A percentile compares a stretch with the other conserved stretches of the same genome.
Conservation (phyloP, 2,329 filamentous ascomycete genomes). For the Podosphaera xanthii region DNA sequence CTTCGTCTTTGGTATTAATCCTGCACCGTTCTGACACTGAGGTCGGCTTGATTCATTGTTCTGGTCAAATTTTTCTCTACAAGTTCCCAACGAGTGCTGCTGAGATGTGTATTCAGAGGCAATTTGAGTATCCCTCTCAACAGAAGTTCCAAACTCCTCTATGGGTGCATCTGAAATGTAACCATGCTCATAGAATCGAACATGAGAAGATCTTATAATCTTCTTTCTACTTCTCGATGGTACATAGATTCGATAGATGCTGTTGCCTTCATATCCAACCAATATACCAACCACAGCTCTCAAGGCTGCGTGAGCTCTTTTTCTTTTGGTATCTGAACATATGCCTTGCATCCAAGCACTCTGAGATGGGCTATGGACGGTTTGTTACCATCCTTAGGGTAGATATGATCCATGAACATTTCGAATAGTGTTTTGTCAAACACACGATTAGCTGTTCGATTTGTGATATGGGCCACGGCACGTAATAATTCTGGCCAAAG, state of each 20-base stretch:
- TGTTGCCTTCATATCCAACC: slow-evolving; percentile 1
- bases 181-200: neutral
- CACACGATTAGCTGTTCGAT: neutral
- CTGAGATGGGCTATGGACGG: neutral
- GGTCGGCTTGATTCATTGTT: neutral
- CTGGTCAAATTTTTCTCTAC: neutral
- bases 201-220: neutral
- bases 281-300: neutral
- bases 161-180: neutral
- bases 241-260: neutral
- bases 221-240: neutral
- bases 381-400: neutral
- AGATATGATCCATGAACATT: neutral
- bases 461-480: too few species aligned
- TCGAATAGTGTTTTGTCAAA: neutral
- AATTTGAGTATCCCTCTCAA: neutral
- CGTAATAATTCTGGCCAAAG: neutral
- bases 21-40: too few species aligned
- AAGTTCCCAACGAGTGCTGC: neutral
- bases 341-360: slow-evolving; percentile 1
- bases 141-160: neutral
- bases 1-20: too few species aligned
- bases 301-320: neutral
- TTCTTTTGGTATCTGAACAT: slow-evolving; percentile 1
- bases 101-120: neutral